phyloP scores from a whole-genome alignment of 2,329 filamentous ascomycete genomes.

The Monilinia laxa region DNA sequence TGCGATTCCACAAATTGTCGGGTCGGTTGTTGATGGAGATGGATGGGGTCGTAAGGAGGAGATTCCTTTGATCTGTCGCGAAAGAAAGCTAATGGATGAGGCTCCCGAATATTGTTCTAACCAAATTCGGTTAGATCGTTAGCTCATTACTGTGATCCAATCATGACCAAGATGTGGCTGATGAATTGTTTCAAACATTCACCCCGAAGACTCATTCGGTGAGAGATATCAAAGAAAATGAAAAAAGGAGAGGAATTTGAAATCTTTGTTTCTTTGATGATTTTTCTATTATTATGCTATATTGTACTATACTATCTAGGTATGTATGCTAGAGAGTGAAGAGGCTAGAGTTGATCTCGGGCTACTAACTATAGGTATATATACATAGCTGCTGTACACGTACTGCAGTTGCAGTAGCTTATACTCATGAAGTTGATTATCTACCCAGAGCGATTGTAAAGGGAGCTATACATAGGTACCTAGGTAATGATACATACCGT shows the following conservation, averaged over 20 bases:
- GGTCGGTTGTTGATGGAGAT: conserved; percentile 26
- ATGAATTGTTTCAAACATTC: conserved; percentile 12
- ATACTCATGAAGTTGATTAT: too few relatives aligned
- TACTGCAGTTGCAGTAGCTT: too few relatives aligned
- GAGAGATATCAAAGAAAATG: neutral
- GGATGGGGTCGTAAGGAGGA: conserved; percentile 21
- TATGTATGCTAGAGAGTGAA: too few relatives aligned
- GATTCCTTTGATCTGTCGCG: conserved; percentile 23
- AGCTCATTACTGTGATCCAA: conserved; percentile 2
- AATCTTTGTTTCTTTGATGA: neutral
- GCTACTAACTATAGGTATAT: too few relatives aligned
- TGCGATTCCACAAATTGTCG: conserved; percentile 38
- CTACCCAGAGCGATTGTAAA: too few relatives aligned
- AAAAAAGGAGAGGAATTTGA: neutral
- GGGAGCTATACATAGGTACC: too few relatives aligned
- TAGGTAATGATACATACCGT: too few relatives aligned
- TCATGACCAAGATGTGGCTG: conserved; percentile 20
- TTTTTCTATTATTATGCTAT: neutral
- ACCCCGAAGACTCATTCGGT: conserved; percentile 8
- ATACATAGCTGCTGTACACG: too few relatives aligned
- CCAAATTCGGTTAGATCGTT: conserved; percentile 5
- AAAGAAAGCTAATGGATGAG: conserved; percentile 23
- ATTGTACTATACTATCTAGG: neutral
- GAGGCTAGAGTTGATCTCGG: too few relatives aligned
- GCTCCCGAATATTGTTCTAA: conserved; percentile 13